Percentiles rank a stretch among this genome's conserved stretches.
Conservation (phyloP, 805 yeast species). For the Kockiozyma suomiensis region DNA sequence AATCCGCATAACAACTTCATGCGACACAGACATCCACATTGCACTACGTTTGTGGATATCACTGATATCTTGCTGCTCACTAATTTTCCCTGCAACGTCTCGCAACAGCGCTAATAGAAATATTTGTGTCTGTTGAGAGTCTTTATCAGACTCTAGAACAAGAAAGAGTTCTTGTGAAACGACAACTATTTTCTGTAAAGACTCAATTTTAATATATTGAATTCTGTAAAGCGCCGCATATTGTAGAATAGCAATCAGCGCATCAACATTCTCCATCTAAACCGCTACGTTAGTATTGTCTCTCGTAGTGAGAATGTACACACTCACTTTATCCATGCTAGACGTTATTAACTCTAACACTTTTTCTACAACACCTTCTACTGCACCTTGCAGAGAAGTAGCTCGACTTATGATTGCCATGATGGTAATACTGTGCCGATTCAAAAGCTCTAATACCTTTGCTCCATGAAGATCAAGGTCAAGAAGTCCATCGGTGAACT, state of each 20-base stretch:
- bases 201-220: not conserved
- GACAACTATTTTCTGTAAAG: conserved; percentile 12
- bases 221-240: not conserved
- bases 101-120: not conserved
- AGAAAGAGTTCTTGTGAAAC: conserved; percentile 14
- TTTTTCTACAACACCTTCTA: no score
- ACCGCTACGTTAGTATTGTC: not conserved
- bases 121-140: not conserved
- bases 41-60: not conserved
- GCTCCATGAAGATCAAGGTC: not conserved
- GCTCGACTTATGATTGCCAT: no score
- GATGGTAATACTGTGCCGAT: not conserved
- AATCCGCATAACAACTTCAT: conserved; percentile 12
- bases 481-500: not conserved
- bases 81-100: not conserved
- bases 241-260: conserved; percentile 6
- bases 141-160: not conserved
- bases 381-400: no score
- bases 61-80: not conserved
- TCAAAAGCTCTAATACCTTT: not conserved
- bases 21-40: conserved; percentile 21
- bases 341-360: no score
- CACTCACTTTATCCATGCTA: not conserved
- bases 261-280: not conserved
- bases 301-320: not conserved